Evolutionary conservation across 2,329 filamentous ascomycete genomes (phyloP).

Genomic region (Talaromyces sp.): DNA sequence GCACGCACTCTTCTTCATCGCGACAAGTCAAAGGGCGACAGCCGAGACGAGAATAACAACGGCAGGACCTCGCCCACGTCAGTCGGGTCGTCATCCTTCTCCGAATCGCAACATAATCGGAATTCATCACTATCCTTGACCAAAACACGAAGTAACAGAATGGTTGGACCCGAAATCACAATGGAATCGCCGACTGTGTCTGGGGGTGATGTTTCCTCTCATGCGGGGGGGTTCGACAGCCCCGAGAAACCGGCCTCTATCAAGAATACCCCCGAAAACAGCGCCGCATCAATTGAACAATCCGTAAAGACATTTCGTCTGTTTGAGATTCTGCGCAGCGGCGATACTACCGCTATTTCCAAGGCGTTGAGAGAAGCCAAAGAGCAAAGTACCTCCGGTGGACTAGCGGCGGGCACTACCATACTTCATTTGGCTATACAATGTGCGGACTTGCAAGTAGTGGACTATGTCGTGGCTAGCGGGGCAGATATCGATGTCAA

Average conservation of each 20-base stretch:
- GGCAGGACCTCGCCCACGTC: slow-evolving; percentile 29
- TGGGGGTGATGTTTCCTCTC: slow-evolving; percentile 27
- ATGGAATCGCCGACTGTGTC: slow-evolving; percentile 25
- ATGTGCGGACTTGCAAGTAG: slow-evolving; percentile 85
- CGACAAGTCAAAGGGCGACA: slow-evolving; percentile 48
- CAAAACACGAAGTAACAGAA: slow-evolving; percentile 29
- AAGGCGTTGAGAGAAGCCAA: slow-evolving; percentile 66
- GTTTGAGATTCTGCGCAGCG: slow-evolving; percentile 85
- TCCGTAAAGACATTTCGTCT: slow-evolving; percentile 92
- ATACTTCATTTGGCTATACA: slow-evolving; percentile 92
- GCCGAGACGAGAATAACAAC: slow-evolving; percentile 30
- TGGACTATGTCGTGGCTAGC: slow-evolving; percentile 86
- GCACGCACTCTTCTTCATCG: slow-evolving; percentile 54
- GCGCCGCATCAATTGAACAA: slow-evolving; percentile 68
- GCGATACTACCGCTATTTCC: slow-evolving; percentile 85
- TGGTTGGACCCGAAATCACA: slow-evolving; percentile 27
- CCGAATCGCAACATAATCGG: slow-evolving; percentile 27
- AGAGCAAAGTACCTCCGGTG: slow-evolving; percentile 48
- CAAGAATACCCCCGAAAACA: background rate
- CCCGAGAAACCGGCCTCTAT: slow-evolving; percentile 10
- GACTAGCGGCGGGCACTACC: slow-evolving; percentile 59
- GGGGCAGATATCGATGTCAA: slow-evolving; percentile 77
- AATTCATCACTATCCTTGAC: slow-evolving; percentile 27
- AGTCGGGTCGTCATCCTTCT: slow-evolving; percentile 25
- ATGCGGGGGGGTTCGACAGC: slow-evolving; percentile 24